Conservation (phyloP, 2,329 filamentous ascomycete species). For the Fusarium siculi region DNA sequence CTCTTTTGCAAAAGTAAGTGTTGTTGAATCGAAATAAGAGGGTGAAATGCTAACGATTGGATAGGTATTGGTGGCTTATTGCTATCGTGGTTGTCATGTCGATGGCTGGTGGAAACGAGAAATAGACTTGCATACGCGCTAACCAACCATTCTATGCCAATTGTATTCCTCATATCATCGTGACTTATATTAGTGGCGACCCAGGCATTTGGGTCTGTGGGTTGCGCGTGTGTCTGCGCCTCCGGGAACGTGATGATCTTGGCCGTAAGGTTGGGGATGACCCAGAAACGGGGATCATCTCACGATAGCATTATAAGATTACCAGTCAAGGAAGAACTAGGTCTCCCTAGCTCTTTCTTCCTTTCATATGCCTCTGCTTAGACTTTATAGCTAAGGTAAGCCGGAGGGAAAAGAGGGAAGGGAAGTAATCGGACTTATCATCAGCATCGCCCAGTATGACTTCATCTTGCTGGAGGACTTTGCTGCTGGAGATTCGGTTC, state of each 20-base stretch:
- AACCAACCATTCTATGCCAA: not conserved
- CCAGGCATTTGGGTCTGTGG: not conserved
- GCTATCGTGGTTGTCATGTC: slow-evolving; percentile 64
- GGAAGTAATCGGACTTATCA: not conserved
- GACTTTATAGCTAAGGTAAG: not conserved
- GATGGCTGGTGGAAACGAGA: slow-evolving; percentile 63
- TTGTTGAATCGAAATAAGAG: not conserved
- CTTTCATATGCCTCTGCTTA: not conserved
- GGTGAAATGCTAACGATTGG: slow-evolving; percentile 48
- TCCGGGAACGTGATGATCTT: not conserved
- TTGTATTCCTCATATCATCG: not conserved
- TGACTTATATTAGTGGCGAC: not conserved
- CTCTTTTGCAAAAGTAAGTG: slow-evolving; percentile 73
- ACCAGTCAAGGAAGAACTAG: not conserved
- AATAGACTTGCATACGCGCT: slow-evolving; percentile 51
- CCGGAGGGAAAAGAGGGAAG: not conserved
- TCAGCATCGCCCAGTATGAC: not conserved
- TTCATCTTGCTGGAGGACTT: not conserved
- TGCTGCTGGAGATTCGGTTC: not conserved
- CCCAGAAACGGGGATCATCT: not conserved
- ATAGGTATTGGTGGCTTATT: slow-evolving; percentile 75
- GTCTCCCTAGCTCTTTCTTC: not conserved
- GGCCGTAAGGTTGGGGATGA: not conserved
- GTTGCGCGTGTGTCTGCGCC: not conserved
- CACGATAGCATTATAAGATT: not conserved